These are phyloP conservation scores for Sclerotinia sclerotiorum DNA, from an alignment of 2,329 filamentous ascomycete species.

Conservation along the genomic window DNA sequence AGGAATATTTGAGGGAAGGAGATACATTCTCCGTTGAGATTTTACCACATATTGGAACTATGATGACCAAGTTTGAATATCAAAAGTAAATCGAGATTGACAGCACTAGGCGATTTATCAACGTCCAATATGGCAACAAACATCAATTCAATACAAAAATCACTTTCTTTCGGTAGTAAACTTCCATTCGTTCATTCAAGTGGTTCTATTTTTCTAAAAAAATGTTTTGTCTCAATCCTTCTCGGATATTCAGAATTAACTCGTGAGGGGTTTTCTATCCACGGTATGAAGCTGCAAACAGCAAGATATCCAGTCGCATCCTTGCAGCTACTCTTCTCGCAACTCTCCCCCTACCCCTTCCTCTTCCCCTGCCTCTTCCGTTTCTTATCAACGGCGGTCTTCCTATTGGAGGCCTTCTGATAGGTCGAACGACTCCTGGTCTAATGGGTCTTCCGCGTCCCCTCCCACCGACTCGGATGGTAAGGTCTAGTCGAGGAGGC, in stretches of 20 bases:
- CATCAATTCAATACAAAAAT: not conserved
- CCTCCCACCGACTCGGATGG: not conserved
- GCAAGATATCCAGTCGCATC: not conserved
- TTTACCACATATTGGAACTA: constrained; percentile 49
- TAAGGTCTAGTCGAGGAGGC: constrained; percentile 10
- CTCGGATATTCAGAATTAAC: not conserved
- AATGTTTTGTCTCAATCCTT: not conserved
- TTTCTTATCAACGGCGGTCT: not conserved
- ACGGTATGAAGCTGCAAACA: constrained; percentile 14
- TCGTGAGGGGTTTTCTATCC: not conserved
- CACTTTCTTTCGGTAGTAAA: not conserved
- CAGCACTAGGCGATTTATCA: not conserved
- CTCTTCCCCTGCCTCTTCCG: not conserved
- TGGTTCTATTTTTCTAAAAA: not conserved
- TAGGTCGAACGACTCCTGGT: not conserved
- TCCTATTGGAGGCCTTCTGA: constrained; percentile 7
- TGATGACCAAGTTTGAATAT: constrained; percentile 46
- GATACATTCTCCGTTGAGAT: constrained; percentile 52
- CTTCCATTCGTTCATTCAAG: not conserved
- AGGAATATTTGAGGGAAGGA: constrained; percentile 47
- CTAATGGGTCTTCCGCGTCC: constrained; percentile 3
- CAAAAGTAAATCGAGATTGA: constrained; percentile 37
- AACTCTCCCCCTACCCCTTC: not conserved
- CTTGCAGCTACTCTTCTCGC: constrained; percentile 8
- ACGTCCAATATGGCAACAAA: not conserved